Conservation (phyloP, 73 alveolate species). For the Tetrahymena malaccensis region DNA sequence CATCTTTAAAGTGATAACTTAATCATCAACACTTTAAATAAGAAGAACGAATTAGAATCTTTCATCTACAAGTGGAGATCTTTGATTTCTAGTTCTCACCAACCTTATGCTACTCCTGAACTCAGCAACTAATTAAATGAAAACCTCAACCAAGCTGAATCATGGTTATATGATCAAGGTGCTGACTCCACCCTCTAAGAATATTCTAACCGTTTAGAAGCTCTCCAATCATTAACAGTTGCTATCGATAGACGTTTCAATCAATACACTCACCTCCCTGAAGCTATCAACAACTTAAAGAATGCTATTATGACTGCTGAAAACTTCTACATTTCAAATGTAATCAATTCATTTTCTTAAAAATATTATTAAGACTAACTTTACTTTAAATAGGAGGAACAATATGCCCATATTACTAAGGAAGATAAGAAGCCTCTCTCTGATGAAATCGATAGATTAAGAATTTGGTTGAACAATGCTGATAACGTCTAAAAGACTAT, state of each 20-base stretch:
- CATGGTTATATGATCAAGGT: conserved; percentile 79
- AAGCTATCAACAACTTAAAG: conserved; percentile 19
- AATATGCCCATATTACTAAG: conserved; percentile 33
- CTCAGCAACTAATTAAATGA: neutral
- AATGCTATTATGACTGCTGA: neutral
- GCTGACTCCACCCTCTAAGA: conserved; percentile 45
- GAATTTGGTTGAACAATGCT: neutral
- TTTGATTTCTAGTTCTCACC: conserved; percentile 40
- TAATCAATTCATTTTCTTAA: neutral
- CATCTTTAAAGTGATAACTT: conserved; percentile 44
- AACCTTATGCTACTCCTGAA: conserved; percentile 19
- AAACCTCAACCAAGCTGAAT: conserved; percentile 36
- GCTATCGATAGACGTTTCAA: conserved; percentile 55
- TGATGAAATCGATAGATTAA: conserved; percentile 8
- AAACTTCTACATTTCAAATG: neutral
- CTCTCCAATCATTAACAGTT: conserved; percentile 43
- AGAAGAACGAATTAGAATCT: conserved; percentile 68
- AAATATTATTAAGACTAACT: neutral
- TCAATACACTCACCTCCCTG: conserved; percentile 32
- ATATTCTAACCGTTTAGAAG: conserved; percentile 41
- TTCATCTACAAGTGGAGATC: conserved; percentile 68
- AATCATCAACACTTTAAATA: conserved; percentile 46
- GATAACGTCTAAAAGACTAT: neutral
- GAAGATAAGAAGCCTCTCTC: conserved; percentile 33
- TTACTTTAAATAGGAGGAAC: neutral